phyloP scores from a whole-genome alignment of 1,139 yeast genomes.

The Blastobotrys apis region DNA sequence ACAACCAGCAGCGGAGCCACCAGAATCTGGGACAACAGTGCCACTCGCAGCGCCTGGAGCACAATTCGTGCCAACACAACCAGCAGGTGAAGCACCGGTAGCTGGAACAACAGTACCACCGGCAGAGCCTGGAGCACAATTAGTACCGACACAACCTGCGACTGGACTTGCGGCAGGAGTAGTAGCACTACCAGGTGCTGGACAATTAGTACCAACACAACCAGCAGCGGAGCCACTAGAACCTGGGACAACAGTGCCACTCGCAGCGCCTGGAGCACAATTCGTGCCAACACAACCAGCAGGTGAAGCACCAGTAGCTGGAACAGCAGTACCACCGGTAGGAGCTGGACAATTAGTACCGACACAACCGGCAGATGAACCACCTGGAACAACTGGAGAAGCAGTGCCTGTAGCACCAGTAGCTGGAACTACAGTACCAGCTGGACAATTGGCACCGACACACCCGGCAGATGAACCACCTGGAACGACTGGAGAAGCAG shows the following conservation, averaged over 20 bases:
- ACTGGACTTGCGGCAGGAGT: constrained; percentile 2
- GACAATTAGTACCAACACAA: not conserved
- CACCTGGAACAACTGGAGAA: not conserved
- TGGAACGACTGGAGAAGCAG: not conserved
- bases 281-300: not conserved
- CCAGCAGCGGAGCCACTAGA: not conserved
- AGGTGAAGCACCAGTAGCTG: not conserved
- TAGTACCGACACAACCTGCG: not conserved
- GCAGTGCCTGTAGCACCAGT: not conserved
- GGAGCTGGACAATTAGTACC: constrained; percentile 6
- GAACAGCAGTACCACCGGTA: not conserved
- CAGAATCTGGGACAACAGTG: not conserved
- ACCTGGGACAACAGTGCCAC: not conserved
- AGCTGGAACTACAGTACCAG: not conserved
- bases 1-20: not conserved
- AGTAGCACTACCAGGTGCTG: constrained; percentile 8
- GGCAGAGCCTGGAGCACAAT: constrained; percentile 1
- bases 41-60: not conserved
- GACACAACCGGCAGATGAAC: not conserved
- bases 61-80: not conserved
- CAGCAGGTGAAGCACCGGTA: constrained; percentile 6
- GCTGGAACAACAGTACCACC: not conserved
- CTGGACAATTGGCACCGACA: not conserved
- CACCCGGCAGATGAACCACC: constrained; percentile 3
- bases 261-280: not conserved